Evolutionary conservation across 371 early-diverging fungal species (phyloP), one percentile per base, ranked within the genome.

Genomic region (Lichtheimia hyalospora): DNA sequence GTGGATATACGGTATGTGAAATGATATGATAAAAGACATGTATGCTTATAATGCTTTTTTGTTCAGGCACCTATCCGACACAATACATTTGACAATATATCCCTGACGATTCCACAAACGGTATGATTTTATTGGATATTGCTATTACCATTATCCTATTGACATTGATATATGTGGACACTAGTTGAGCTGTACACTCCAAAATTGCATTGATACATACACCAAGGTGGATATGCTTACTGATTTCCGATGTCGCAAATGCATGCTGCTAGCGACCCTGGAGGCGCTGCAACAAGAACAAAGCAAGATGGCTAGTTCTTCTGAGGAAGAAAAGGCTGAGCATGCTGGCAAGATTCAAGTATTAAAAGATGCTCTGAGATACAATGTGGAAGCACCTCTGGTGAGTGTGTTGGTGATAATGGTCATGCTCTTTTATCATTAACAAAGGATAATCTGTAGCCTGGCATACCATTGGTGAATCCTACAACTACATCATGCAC

Each of bases 31-130:
- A 13, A 49, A 8, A 42, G 54, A 40, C 24, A 21, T 18, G 54
- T 7, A 15, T 16, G 5, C 18, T 25, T 7, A n/a, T 52, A 25
- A n/a, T n/a, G n/a, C 20, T 39, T 49, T 0, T 54, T 54, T 4
- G 21, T 10, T 12, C 42, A 76, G 66, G 90, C 89, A 54, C 89
- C 92, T 7, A 84, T 93, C 53, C 83, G 92, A 23, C 93, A 93
- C 58, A 88, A 90, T 64, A 83, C 91, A 15, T 93, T 93, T 75
- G 91, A 92, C 67, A 90, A 90, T 50, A 73, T 92, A 10, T 91
- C 92, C 14, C 79, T 93, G 16, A 75, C 85, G 28, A 79, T 92
- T 42, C 93, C 93, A n/a, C 79, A 78, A 41, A 59, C 62, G 25
- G 81, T 82, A 73, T 73, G 70, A 39, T 1, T 24, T 3, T 5